Base-by-base conservation (phyloP, 2,329 filamentous ascomycete genomes). In the Aspergillus intermedius region DNA sequence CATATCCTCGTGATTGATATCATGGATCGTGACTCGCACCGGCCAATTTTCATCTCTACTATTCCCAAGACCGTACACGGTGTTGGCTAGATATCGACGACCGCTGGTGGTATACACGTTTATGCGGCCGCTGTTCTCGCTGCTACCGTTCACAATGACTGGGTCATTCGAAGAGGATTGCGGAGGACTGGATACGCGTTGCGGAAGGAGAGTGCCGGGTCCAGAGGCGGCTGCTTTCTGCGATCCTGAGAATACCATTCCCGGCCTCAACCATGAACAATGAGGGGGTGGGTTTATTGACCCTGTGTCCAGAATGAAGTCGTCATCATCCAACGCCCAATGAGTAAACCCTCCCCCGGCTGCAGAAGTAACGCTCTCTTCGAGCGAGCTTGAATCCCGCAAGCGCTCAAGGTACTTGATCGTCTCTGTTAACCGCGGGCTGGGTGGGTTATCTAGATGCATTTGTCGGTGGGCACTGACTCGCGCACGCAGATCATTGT, bases 21-120 rank as follows among this genome's bases (percentile, higher is more conserved):
- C 71, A 57, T 85, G 81, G 35, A 86, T 77, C 2, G 77, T 82
- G 46, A 86, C 82, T 52, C 81, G 82, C 28, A 86, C 83, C 5
- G 82, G 82, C 83, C 83, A 86, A 41, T 77, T 76, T 55, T 84
- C 80, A 48, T 80, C 77, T 25, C 73, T 70, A 28, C 53, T 56
- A 17, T 45, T 53, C 21, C 55, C 49, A 17, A 60, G 46, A 39
- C 55, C 55, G 42, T 57, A 54, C 1, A 60, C 51, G 35, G 58
- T 62, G 28, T 61, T 63, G 22, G 67, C 62, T 47, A 64, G 53
- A 46, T 71, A 70, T 17, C 66, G 63, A 30, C 65, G 66, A 19
- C 66, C 68, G 43, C 54, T 66, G 22, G 55, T 61, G 5, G 68
- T 71, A 35, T 64, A 62, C n/a, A 72, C 65, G 40, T 54, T 65